Evolutionary conservation across 352 stramenopile genomes (phyloP).

Genomic region (Globisporangium paddicum): DNA sequence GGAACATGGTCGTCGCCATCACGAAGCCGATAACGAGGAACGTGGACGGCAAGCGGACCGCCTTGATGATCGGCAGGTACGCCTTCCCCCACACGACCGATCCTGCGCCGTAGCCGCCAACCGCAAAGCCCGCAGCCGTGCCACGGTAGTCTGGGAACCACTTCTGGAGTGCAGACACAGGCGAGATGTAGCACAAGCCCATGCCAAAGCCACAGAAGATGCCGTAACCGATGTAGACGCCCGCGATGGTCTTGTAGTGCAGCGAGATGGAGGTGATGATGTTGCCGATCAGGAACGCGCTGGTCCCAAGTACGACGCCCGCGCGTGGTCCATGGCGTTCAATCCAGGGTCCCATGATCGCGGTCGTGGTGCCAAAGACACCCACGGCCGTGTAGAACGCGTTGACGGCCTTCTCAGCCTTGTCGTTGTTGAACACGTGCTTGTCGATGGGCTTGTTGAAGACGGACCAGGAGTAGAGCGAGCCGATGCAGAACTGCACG

Average conservation of each 20-base stretch:
- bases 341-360: conserved; percentile 65
- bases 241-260: conserved; percentile 35
- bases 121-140: conserved; percentile 60
- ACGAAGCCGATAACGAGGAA: conserved; percentile 47
- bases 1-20: conserved; percentile 33
- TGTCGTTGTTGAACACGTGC: conserved; percentile 40
- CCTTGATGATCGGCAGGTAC: conserved; percentile 53
- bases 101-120: conserved; percentile 55
- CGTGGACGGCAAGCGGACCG: conserved; percentile 34
- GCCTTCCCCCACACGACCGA: conserved; percentile 64
- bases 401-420: conserved; percentile 55
- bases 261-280: conserved; percentile 49
- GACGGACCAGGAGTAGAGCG: conserved; percentile 71
- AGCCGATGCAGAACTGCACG: conserved; percentile 70
- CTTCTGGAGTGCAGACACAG: conserved; percentile 68
- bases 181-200: conserved; percentile 73
- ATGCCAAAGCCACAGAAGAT: conserved; percentile 58
- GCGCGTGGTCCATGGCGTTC: conserved; percentile 53
- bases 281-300: conserved; percentile 44
- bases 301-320: conserved; percentile 42
- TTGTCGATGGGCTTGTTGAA: conserved; percentile 69
- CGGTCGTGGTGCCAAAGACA: conserved; percentile 52
- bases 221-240: conserved; percentile 67
- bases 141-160: conserved; percentile 79
- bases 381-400: conserved; percentile 70